phyloP scores from a whole-genome alignment of 331 rosid species.

The Cydonia oblonga region DNA sequence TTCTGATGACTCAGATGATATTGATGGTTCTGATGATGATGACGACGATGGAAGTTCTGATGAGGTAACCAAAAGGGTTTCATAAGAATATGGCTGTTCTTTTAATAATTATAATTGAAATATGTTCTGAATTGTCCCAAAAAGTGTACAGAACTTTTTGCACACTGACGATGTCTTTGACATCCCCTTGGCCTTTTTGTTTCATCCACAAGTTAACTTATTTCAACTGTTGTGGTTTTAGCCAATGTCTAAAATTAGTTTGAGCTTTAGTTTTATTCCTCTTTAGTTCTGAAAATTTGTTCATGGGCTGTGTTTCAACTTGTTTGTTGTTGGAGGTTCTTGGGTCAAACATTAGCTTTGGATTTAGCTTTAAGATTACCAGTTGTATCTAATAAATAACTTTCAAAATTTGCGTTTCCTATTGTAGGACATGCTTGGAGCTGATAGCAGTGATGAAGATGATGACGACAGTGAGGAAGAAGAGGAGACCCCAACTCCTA shows the following conservation, averaged over 20 bases:
- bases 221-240: background rate
- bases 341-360: background rate
- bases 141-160: background rate
- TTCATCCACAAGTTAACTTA: background rate
- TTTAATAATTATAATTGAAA: no score
- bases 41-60: background rate
- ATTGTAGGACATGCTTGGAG: slow-evolving; percentile 20
- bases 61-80: slow-evolving; percentile 1
- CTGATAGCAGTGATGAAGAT: slow-evolving; percentile 6
- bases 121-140: no score
- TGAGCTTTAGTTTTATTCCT: no score
- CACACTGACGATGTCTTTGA: background rate
- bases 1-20: slow-evolving; percentile 22
- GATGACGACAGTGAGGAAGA: slow-evolving; percentile 14
- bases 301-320: background rate
- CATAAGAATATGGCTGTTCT: no score
- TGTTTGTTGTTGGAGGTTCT: background rate
- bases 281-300: background rate
- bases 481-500: slow-evolving; percentile 30
- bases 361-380: background rate
- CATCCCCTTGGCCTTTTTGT: background rate
- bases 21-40: slow-evolving; percentile 23
- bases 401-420: background rate
- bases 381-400: no score
- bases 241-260: background rate